Conservation (phyloP, 2,329 filamentous ascomycete species). For the Aspergillus tamarii region DNA sequence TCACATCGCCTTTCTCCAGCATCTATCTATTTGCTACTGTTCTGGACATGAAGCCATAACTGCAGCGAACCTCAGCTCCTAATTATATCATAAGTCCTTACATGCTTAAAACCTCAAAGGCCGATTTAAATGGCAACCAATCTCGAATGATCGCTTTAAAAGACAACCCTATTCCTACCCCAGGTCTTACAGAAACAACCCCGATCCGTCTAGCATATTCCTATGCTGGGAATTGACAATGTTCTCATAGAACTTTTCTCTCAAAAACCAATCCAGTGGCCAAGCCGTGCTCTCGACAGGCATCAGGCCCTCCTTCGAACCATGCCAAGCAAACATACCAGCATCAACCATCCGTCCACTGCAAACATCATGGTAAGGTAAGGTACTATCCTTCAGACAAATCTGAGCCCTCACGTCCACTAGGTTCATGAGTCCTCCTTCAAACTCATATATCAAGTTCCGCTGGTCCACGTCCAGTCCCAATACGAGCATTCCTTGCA, state of each 20-base stretch:
- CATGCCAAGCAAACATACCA: slow-evolving; percentile 30
- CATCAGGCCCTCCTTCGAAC: slow-evolving; percentile 14
- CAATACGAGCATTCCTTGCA: slow-evolving; percentile 35
- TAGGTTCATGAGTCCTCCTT: slow-evolving; percentile 24
- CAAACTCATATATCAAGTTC: slow-evolving; percentile 28
- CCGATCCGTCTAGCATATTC: not conserved
- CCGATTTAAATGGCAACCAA: not conserved
- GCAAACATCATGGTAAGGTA: slow-evolving; percentile 10
- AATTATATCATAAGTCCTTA: not conserved
- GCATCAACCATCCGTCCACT: slow-evolving; percentile 27
- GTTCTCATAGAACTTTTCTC: slow-evolving; percentile 21
- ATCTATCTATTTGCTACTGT: not conserved
- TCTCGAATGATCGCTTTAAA: not conserved
- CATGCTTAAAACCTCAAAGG: not conserved
- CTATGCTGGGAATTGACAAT: slow-evolving; percentile 18
- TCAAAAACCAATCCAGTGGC: slow-evolving; percentile 22
- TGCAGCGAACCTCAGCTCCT: not conserved
- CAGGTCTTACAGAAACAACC: not conserved
- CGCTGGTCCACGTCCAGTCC: slow-evolving; percentile 28
- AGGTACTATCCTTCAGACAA: slow-evolving; percentile 17
- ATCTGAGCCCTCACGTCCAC: slow-evolving; percentile 28
- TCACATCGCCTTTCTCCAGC: not conserved
- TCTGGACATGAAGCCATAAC: not conserved
- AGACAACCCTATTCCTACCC: not conserved
- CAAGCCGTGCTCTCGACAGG: slow-evolving; percentile 16